Evolutionary conservation across 192 early-diverging fungal species (phyloP), one percentile per base, ranked within the genome.

Genomic region (Coemansia sp.): DNA sequence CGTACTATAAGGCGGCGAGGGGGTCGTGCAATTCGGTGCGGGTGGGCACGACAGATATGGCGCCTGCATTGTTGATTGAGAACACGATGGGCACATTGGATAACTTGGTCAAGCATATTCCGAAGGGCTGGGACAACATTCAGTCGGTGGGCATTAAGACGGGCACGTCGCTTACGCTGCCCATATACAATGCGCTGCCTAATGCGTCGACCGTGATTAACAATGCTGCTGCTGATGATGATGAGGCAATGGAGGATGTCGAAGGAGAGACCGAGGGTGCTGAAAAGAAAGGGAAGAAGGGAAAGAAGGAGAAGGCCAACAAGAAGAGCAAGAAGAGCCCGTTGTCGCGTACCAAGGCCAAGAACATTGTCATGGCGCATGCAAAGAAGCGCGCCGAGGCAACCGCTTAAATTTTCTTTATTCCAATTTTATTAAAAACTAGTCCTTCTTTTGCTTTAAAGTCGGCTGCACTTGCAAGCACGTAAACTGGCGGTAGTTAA

Each of bases 101-200:
- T 1, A 63, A 56, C 17, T 82, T 94, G 58, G 76, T 87, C 12
- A 79, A 82, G 21, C 84, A 85, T 60, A 78, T 95, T 40, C 88
- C 92, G 8, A 82, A 88, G 60, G 83, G 86, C 47, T 93, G 91
- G 88, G 76, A 84, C 37, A 95, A 94, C 79, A 85, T 98, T 59
- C 90, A 88, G 71, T 86, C 92, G 9, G 83, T 98, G 49, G 73
- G 86, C 38, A 77, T 98, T 79, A 97, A 97, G 79, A 89, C 92
- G 7, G 83, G 76, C 48, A 82, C 85, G 11, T 94, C 93, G 9
- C 74, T 85, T 14, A 83, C 88, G 28, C 82, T 98, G 63, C 97
- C 97, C 3, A 77, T 98, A 44, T 96, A 84, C 76, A 88, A 88
- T 67, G 77, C 86, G 10, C 72, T 89, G 4, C 87, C 87, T 23